Base-by-base conservation (phyloP, 2,329 filamentous ascomycete genomes). In the Penicillium verrucosum region DNA sequence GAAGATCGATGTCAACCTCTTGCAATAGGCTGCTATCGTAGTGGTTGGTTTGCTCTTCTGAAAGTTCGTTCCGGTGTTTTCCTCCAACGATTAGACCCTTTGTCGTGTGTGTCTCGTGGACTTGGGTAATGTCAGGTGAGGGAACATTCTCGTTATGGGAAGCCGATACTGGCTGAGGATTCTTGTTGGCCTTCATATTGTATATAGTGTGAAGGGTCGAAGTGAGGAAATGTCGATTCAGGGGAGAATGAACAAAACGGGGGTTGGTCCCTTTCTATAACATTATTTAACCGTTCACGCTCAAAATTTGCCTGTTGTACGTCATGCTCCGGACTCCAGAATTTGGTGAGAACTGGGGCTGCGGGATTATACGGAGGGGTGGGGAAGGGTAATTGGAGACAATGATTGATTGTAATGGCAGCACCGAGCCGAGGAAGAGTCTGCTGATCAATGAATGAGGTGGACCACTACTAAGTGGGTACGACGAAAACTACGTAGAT, bases 1-100 rank as follows among this genome's bases (percentile, higher is more conserved):
- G 80, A 59, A 82, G 71, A 58, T 82, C 79, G 58, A 78, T 70
- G 42, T 80, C 75, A 38, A 82, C 74, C 45, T 77, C 73, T 45
- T 72, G 63, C 11, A 68, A 46, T 5, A 65, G 30, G 4, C 51
- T 60, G 18, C 57, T 62, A 0, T 65, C 60, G 9, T 63, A 58
- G 12, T 60, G 50, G 25, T 60, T 50, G 21, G 59, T 60, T 5
- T 63, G 45, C 29, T 66, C 62, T 11, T 70, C 61, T 29, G 58
- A 59, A 8, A 68, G 27, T 43, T 59, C 56, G 36, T 70, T 55
- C 1, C 63, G 63, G 50, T 67, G 59, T 49, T 69, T 69, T n/a
- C 68, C 68, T 43, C 69, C 69, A 29, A 68, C 58, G 8, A 71
- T 62, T 27, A 60, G 60, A 8, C 61, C 63, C 41, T 63, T 59